phyloP scores from a whole-genome alignment of 1,139 yeast species.

The Scheffersomyces cryptocercus region DNA sequence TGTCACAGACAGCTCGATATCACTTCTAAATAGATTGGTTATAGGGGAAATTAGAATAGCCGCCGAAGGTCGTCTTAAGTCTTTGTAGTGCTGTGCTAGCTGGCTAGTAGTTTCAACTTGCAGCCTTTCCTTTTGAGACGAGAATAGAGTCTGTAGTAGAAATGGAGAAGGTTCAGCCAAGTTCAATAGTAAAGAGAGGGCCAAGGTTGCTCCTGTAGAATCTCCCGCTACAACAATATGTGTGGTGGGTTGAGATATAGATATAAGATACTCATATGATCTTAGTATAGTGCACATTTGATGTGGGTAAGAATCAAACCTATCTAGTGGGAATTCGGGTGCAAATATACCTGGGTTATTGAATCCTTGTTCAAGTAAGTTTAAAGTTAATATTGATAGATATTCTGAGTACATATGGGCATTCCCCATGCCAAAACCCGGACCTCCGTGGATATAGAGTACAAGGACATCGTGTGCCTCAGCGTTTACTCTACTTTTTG shows the following conservation, averaged over 20 bases:
- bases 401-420: slow-evolving; percentile 15
- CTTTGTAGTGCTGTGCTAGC: background rate
- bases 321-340: slow-evolving; percentile 6
- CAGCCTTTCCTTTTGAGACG: background rate
- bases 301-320: slow-evolving; percentile 2
- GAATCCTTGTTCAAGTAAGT: slow-evolving; percentile 16
- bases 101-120: background rate
- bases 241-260: background rate
- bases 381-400: slow-evolving; percentile 11
- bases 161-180: background rate
- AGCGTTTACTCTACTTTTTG: slow-evolving; percentile 7
- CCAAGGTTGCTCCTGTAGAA: slow-evolving; percentile 12
- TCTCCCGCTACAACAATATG: slow-evolving; percentile 14
- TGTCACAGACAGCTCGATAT: background rate
- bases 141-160: background rate
- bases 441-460: slow-evolving; percentile 13
- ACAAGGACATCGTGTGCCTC: slow-evolving; percentile 10
- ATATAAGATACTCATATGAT: slow-evolving; percentile 5
- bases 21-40: background rate
- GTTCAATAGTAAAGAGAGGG: slow-evolving; percentile 4
- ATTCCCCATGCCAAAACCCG: slow-evolving; percentile 11
- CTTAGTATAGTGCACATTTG: slow-evolving; percentile 3
- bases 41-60: background rate
- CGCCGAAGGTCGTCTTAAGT: background rate
- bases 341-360: slow-evolving; percentile 13